phyloP scores from a whole-genome alignment of 305 asterid species.

The Euphrasia arctica region DNA sequence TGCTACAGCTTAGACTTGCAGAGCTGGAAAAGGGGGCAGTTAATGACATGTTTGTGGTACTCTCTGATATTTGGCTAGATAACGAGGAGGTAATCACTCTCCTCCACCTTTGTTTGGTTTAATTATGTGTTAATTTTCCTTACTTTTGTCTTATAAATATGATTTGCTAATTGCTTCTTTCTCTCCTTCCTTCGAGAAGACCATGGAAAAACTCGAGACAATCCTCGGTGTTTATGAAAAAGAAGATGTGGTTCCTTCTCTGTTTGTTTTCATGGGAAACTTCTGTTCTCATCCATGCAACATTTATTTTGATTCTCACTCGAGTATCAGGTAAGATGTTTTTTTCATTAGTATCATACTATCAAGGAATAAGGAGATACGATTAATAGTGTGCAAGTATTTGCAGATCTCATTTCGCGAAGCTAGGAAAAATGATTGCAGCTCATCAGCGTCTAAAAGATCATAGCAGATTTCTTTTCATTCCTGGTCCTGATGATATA shows the following conservation, averaged over 20 bases:
- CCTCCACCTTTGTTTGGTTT: constrained; percentile 13
- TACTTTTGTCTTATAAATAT: constrained; percentile 18
- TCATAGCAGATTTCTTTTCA: constrained; percentile 74
- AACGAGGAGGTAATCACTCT: constrained; percentile 56
- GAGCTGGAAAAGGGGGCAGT: constrained; percentile 83
- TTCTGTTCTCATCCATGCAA: constrained; percentile 91
- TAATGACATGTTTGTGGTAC: constrained; percentile 92
- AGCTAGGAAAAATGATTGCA: constrained; percentile 80
- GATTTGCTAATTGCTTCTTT: constrained; percentile 44
- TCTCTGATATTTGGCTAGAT: constrained; percentile 92
- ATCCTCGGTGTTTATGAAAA: constrained; percentile 80
- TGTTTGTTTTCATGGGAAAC: constrained; percentile 96
- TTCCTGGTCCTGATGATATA: constrained; percentile 96
- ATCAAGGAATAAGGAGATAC: constrained; percentile 21
- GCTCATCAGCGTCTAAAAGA: constrained; percentile 72
- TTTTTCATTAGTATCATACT: constrained; percentile 25
- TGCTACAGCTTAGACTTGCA: constrained; percentile 61
- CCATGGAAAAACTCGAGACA: constrained; percentile 73
- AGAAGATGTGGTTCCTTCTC: constrained; percentile 77
- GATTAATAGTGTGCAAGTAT: constrained; percentile 20
- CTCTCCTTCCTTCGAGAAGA: constrained; percentile 63
- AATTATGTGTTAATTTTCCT: constrained; percentile 16
- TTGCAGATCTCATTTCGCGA: constrained; percentile 79
- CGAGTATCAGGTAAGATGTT: constrained; percentile 62
- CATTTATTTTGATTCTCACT: constrained; percentile 75